Conservation (phyloP, 306 rosid genomes). For the Trifolium pratense region DNA sequence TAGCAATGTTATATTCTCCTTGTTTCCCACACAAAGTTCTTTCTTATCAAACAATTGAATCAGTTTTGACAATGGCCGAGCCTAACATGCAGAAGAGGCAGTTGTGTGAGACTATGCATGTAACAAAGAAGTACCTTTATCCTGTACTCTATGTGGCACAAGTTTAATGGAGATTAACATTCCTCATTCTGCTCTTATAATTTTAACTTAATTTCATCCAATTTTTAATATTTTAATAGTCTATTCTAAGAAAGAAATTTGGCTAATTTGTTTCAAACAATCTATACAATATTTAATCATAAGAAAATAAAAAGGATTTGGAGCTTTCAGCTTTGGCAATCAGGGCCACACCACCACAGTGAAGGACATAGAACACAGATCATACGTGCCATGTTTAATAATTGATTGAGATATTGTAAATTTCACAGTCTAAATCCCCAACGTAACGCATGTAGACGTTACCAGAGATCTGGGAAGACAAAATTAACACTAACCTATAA, state of each 20-base stretch:
- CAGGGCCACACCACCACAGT: slow-evolving; percentile 10
- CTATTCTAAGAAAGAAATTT: slow-evolving; percentile 7
- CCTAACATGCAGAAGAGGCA: slow-evolving; percentile 22
- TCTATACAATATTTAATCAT: slow-evolving; percentile 1
- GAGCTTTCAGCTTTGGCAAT: slow-evolving; percentile 15
- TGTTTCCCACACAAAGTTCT: slow-evolving; percentile 13
- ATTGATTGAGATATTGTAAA: slow-evolving; percentile 10
- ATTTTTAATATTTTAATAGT: slow-evolving; percentile 20
- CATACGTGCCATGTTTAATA: slow-evolving; percentile 7
- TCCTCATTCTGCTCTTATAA: not conserved
- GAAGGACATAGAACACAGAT: slow-evolving; percentile 32
- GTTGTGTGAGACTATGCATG: slow-evolving; percentile 8
- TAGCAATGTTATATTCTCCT: slow-evolving; percentile 16
- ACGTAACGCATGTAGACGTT: slow-evolving; percentile 8
- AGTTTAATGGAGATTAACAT: not conserved
- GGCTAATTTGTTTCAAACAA: slow-evolving; percentile 14
- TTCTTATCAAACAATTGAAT: slow-evolving; percentile 27
- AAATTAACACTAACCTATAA: slow-evolving; percentile 68
- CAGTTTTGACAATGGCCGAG: not conserved
- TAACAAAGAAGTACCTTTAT: slow-evolving; percentile 16
- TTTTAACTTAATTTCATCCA: slow-evolving; percentile 20
- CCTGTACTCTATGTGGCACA: slow-evolving; percentile 6
- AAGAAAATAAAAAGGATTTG: slow-evolving; percentile 2
- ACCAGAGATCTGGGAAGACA: slow-evolving; percentile 8
- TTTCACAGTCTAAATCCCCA: slow-evolving; percentile 2